phyloP scores from a whole-genome alignment of 768 basidiomycete species.

The Hirschioporus abietinus region DNA sequence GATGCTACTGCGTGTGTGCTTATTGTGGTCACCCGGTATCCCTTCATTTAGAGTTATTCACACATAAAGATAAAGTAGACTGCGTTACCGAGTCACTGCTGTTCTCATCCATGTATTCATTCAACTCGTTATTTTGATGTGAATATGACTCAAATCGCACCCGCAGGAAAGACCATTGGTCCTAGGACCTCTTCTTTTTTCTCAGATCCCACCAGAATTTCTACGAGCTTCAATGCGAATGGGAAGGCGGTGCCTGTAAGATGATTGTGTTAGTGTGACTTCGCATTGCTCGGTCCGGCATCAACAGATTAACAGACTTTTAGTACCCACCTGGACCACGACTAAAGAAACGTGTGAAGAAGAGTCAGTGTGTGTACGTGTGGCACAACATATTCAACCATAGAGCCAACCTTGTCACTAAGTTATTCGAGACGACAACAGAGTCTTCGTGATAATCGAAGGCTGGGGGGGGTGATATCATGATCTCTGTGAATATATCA shows the following conservation, averaged over 20 bases:
- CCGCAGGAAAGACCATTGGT: slow-evolving; percentile 68
- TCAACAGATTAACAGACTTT: too few relatives aligned
- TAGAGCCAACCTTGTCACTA: slow-evolving; percentile 65
- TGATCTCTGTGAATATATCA: too few relatives aligned
- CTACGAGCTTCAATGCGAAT: slow-evolving; percentile 74
- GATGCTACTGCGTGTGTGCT: neutral
- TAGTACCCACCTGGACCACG: slow-evolving; percentile 60
- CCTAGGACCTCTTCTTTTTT: slow-evolving; percentile 55
- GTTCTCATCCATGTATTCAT: neutral
- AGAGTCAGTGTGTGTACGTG: neutral
- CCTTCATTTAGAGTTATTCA: neutral
- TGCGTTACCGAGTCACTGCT: neutral
- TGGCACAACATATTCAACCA: too few relatives aligned
- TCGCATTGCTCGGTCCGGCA: neutral
- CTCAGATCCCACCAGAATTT: slow-evolving; percentile 57
- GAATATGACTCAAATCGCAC: slow-evolving; percentile 22
- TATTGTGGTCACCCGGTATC: neutral
- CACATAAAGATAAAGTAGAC: neutral
- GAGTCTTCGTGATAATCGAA: slow-evolving; percentile 72
- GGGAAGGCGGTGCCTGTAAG: slow-evolving; percentile 66
- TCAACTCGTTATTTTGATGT: neutral
- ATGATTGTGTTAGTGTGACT: neutral
- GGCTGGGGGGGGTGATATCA: slow-evolving; percentile 30
- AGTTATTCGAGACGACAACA: slow-evolving; percentile 65
- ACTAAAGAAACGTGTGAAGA: slow-evolving; percentile 27